These are phyloP conservation scores for Zasmidium angulare DNA, from an alignment of 2,329 filamentous ascomycete genomes.

Conservation along the genomic window DNA sequence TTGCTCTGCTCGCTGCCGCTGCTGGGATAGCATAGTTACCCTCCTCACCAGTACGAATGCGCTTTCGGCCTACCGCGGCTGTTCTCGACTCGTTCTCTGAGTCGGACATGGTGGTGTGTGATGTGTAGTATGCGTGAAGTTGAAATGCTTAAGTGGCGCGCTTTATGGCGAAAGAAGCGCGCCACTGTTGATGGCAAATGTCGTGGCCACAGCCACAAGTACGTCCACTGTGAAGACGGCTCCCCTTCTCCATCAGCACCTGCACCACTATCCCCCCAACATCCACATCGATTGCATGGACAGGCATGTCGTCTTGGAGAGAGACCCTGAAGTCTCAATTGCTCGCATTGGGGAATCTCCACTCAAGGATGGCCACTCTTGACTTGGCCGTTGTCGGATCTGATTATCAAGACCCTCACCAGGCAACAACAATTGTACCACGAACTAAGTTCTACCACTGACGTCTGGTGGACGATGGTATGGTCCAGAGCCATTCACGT, in stretches of 20 bases:
- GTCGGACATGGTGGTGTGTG: constrained; percentile 4
- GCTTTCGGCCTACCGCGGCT: constrained; percentile 9
- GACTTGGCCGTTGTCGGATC: neutral
- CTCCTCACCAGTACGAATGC: constrained; percentile 3
- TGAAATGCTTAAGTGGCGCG: neutral
- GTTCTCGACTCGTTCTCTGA: constrained; percentile 10
- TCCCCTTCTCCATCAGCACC: no score
- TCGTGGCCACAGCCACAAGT: neutral
- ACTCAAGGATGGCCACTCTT: neutral
- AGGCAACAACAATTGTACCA: neutral
- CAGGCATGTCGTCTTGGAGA: neutral
- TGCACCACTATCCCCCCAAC: neutral
- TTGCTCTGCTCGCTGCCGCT: neutral
- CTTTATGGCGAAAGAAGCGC: no score
- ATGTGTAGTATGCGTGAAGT: neutral
- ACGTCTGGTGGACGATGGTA: no score
- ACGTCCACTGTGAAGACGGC: neutral
- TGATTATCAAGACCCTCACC: neutral
- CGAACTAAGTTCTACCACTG: no score
- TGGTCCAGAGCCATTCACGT: neutral
- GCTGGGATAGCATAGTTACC: neutral
- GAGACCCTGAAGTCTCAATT: neutral
- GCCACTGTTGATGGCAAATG: neutral
- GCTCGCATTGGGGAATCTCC: neutral
- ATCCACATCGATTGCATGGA: neutral